Conservation (phyloP, 345 rosid species). For the Euphorbia peplus region DNA sequence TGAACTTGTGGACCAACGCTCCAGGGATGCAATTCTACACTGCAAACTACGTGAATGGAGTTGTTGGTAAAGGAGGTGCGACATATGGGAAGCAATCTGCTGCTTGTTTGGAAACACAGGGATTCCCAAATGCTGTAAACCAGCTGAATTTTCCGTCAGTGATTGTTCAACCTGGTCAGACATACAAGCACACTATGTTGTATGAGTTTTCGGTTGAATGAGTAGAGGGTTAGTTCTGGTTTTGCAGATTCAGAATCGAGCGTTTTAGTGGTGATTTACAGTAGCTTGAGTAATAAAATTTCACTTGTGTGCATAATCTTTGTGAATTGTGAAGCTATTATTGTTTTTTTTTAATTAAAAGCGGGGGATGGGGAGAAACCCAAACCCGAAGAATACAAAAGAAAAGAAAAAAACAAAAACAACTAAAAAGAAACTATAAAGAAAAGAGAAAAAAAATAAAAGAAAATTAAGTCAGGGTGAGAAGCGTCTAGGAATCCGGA, state of each 20-base stretch:
- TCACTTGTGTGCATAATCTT: not conserved
- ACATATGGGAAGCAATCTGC: constrained; percentile 78
- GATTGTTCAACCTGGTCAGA: constrained; percentile 75
- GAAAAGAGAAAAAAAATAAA: no score
- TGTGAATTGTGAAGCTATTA: not conserved
- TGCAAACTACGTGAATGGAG: constrained; percentile 70
- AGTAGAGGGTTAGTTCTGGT: constrained; percentile 5
- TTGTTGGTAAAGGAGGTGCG: constrained; percentile 71
- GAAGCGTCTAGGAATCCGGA: no score
- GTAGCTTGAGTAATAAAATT: not conserved
- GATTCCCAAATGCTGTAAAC: constrained; percentile 85
- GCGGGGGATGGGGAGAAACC: no score
- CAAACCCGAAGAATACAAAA: no score
- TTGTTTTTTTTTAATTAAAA: no score
- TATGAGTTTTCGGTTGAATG: constrained; percentile 69
- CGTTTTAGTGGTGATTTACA: not conserved
- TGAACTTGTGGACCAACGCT: constrained; percentile 77
- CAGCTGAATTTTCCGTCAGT: constrained; percentile 74
- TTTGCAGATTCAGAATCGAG: not conserved
- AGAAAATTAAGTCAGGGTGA: no score
- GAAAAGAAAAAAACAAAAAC: no score
- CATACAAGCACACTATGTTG: constrained; percentile 72
- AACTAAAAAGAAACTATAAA: no score
- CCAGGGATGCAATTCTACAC: constrained; percentile 94
- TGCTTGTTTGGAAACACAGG: constrained; percentile 87